A percentile compares a stretch with the other conserved stretches of the same genome.
Conservation (phyloP, 257 asterid species). For the Solanum lycopersicoides region DNA sequence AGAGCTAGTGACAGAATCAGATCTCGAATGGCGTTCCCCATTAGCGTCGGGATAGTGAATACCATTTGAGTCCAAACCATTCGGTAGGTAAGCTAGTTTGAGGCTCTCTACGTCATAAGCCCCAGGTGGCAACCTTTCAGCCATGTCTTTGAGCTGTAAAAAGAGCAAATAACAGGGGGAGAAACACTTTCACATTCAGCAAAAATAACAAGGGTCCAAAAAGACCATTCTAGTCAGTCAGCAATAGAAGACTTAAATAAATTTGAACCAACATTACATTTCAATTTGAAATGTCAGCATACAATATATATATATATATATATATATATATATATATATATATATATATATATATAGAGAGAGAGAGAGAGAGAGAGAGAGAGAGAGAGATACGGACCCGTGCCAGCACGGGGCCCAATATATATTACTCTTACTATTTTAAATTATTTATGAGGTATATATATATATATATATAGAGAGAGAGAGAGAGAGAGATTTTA, state of each 20-base stretch:
- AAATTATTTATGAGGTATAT: too few species aligned
- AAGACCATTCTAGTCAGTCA: background rate
- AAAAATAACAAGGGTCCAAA: background rate
- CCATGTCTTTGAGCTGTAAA: constrained; percentile 88
- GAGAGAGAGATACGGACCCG: too few species aligned
- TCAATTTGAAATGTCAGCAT: background rate
- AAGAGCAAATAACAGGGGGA: background rate
- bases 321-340: too few species aligned
- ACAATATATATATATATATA: background rate
- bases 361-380: too few species aligned
- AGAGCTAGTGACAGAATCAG: constrained; percentile 26
- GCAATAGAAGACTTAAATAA: background rate
- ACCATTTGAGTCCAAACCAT: constrained; percentile 58
- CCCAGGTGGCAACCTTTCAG: constrained; percentile 85
- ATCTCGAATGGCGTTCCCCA: constrained; percentile 42
- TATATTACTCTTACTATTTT: too few species aligned
- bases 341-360: too few species aligned
- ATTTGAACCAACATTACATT: background rate
- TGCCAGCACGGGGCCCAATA: too few species aligned
- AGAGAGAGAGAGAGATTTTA: too few species aligned
- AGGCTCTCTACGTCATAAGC: constrained; percentile 59
- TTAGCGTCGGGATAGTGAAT: constrained; percentile 24
- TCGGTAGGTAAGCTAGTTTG: constrained; percentile 52
- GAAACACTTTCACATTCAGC: background rate
- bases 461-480: too few species aligned